A percentile compares a stretch with the other conserved stretches of the same genome.
Evolutionary conservation across 495 filamentous ascomycete species (phyloP).

Genomic region (Glutinoglossum americanum): DNA sequence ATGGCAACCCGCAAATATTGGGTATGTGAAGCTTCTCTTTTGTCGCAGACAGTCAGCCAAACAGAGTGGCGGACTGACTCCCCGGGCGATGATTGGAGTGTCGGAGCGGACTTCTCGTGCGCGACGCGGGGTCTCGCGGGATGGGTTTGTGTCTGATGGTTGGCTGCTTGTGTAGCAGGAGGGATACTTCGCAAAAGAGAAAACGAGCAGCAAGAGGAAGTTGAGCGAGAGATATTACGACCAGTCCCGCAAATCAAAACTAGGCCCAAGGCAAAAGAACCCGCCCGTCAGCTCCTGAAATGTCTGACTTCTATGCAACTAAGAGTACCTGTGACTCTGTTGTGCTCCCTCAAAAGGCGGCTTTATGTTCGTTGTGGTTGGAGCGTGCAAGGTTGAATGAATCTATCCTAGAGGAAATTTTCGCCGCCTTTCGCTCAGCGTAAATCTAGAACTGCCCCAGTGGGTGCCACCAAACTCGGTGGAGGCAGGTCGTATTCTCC

Average conservation of each 20-base stretch:
- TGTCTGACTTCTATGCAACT: constrained; percentile 1
- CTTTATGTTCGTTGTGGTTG: not conserved
- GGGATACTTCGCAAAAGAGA: not conserved
- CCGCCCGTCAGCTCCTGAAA: not conserved
- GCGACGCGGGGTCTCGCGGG: not conserved
- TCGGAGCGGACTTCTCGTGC: not conserved
- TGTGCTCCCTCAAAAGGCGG: not conserved
- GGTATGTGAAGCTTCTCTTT: not conserved
- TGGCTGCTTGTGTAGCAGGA: not conserved
- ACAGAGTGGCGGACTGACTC: not conserved
- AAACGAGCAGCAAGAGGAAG: not conserved
- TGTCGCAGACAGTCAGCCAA: not conserved
- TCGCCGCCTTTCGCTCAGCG: not conserved
- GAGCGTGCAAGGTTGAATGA: not conserved
- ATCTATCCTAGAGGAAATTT: not conserved
- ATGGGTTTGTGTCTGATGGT: not conserved
- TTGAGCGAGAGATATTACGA: not conserved
- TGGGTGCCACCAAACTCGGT: not conserved
- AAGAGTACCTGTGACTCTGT: not conserved
- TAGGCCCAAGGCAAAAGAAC: not conserved
- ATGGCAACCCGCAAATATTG: not conserved
- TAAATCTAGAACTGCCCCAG: not conserved
- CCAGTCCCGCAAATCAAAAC: not conserved
- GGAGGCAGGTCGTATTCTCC: not conserved
- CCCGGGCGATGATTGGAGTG: not conserved